Evolutionary conservation across 176 grass and related monocot genomes (phyloP).

Genomic region (Aegilops speltoides): DNA sequence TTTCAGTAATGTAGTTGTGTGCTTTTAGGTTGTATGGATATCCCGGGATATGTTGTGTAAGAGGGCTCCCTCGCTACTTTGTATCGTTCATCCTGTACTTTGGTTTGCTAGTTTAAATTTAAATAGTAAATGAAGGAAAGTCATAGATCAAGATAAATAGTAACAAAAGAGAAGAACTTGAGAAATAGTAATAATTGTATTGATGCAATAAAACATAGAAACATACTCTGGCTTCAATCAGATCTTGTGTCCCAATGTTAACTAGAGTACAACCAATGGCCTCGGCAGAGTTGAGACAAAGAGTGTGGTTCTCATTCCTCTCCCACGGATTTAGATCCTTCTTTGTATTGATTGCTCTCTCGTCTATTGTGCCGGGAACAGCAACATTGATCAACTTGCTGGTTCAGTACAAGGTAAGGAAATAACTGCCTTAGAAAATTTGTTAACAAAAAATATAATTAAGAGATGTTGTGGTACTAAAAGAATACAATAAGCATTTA

Average conservation of each 20-base stretch:
- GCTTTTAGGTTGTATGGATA: neutral
- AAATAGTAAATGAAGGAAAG: neutral
- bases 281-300: constrained; percentile 95
- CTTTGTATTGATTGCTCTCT: constrained; percentile 97
- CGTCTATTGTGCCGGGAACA: constrained; percentile 91
- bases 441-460: neutral
- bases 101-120: constrained; percentile 5
- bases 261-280: constrained; percentile 98
- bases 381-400: constrained; percentile 98
- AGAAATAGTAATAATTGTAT: neutral
- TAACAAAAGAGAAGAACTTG: neutral
- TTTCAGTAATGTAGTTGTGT: neutral
- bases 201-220: neutral
- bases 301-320: constrained; percentile 96
- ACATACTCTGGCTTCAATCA: constrained; percentile 94
- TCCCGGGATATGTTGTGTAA: neutral
- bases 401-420: constrained; percentile 27
- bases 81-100: neutral
- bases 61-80: neutral
- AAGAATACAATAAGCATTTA: neutral
- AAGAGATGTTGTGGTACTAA: neutral
- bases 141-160: neutral
- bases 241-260: constrained; percentile 97
- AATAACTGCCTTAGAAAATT: constrained; percentile 13
- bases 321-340: constrained; percentile 88